These are phyloP conservation scores for Lepiota venenata DNA, from an alignment of 768 basidiomycete species.

Conservation along the genomic window DNA sequence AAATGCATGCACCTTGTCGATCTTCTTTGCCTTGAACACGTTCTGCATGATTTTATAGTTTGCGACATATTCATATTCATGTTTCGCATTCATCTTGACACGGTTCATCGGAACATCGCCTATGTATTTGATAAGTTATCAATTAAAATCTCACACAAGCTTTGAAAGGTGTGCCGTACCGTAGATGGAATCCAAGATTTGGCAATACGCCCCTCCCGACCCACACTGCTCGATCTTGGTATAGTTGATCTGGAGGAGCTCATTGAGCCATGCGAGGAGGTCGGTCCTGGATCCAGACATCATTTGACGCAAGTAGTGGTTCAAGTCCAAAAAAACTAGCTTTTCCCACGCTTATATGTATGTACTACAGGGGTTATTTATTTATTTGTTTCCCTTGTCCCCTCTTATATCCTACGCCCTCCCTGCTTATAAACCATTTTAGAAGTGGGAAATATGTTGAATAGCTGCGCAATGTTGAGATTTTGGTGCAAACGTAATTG, in stretches of 20 bases:
- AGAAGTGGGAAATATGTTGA: too few relatives aligned
- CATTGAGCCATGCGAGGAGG: constrained; percentile 90
- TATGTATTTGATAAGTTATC: constrained; percentile 26
- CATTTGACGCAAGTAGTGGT: neutral
- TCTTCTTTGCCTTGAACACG: constrained; percentile 85
- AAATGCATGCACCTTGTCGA: constrained; percentile 97
- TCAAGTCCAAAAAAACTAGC: neutral
- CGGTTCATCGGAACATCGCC: constrained; percentile 88
- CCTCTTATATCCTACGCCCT: too few relatives aligned
- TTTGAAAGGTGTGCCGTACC: constrained; percentile 43
- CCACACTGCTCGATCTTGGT: constrained; percentile 93
- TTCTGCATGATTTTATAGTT: constrained; percentile 98
- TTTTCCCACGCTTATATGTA: constrained; percentile 10
- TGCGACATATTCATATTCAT: constrained; percentile 92
- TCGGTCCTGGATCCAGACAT: constrained; percentile 82
- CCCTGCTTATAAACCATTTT: too few relatives aligned
- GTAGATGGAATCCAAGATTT: constrained; percentile 93
- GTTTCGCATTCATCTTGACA: constrained; percentile 95
- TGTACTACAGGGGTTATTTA: too few relatives aligned
- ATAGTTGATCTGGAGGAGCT: constrained; percentile 86
- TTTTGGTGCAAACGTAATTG: constrained; percentile 79
- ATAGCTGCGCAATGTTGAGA: constrained; percentile 89
- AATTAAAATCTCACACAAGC: constrained; percentile 28
- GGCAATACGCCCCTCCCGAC: constrained; percentile 90
- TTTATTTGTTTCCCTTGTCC: too few relatives aligned